Evolutionary conservation across 1,284 basidiomycete genomes (phyloP).

Genomic region (Mycena sp.): DNA sequence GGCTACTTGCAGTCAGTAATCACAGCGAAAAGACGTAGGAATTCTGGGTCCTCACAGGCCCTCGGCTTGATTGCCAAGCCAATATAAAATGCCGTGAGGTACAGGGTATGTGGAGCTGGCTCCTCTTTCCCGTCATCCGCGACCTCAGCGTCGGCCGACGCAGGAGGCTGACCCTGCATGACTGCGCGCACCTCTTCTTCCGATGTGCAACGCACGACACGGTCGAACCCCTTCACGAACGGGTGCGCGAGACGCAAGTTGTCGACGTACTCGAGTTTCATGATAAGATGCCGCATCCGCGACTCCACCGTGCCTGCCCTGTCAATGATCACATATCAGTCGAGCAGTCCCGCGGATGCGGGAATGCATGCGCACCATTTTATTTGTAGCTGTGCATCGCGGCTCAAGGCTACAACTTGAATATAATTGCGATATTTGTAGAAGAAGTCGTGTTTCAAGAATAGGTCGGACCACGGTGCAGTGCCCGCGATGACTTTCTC

Average conservation of each 20-base stretch:
- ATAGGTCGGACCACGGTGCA: slow-evolving; percentile 90
- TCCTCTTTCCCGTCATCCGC: background rate
- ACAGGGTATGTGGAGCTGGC: slow-evolving; percentile 59
- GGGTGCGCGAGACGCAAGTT: slow-evolving; percentile 93
- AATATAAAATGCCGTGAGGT: slow-evolving; percentile 96
- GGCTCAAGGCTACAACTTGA: slow-evolving; percentile 93
- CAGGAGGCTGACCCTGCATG: slow-evolving; percentile 85
- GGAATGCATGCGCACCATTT: slow-evolving; percentile 81
- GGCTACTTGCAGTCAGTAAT: background rate
- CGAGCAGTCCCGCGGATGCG: background rate
- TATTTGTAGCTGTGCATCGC: slow-evolving; percentile 86
- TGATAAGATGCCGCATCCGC: slow-evolving; percentile 92
- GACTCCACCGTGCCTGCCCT: slow-evolving; percentile 97
- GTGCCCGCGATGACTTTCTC: slow-evolving; percentile 89
- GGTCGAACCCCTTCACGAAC: slow-evolving; percentile 94
- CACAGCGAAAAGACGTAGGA: background rate
- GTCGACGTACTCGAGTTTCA: slow-evolving; percentile 97
- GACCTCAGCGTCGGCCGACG: slow-evolving; percentile 82
- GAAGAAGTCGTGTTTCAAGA: slow-evolving; percentile 96
- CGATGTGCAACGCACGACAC: slow-evolving; percentile 83
- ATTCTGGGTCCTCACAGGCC: slow-evolving; percentile 69
- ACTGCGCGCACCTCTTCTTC: slow-evolving; percentile 89
- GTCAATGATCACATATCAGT: background rate
- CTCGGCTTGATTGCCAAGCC: slow-evolving; percentile 93
- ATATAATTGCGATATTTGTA: slow-evolving; percentile 97